Conservation (phyloP, 768 basidiomycete species). For the Tylopilus plumbeoviolaceoides region DNA sequence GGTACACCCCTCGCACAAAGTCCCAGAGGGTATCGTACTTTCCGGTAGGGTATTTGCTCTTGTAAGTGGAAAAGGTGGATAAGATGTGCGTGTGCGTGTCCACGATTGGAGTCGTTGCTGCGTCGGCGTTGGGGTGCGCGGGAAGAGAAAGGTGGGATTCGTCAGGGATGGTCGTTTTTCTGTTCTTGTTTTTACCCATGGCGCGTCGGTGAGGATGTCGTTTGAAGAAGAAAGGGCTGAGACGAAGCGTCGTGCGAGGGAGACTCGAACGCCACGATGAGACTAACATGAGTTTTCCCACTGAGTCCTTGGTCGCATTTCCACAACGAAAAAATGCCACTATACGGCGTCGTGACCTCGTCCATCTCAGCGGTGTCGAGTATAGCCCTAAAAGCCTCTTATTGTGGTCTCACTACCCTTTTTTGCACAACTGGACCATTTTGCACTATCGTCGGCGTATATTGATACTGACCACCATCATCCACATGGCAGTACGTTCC, state of each 20-base stretch:
- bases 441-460: no score
- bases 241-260: background rate
- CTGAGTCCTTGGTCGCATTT: no score
- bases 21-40: slow-evolving; percentile 56
- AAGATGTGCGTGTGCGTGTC: slow-evolving; percentile 88
- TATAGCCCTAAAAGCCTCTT: no score
- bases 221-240: background rate
- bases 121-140: slow-evolving; percentile 14
- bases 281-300: background rate
- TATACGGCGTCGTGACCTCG: no score
- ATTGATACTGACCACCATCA: no score
- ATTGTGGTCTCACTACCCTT: no score
- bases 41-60: slow-evolving; percentile 55
- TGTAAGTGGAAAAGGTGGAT: slow-evolving; percentile 65
- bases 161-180: slow-evolving; percentile 22
- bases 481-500: no score
- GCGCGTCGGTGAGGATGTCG: background rate
- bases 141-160: slow-evolving; percentile 36
- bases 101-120: slow-evolving; percentile 43
- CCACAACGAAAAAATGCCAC: no score
- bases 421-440: no score
- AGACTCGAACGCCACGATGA: background rate
- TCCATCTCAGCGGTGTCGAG: no score
- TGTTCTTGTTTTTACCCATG: slow-evolving; percentile 41
- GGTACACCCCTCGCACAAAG: slow-evolving; percentile 62